phyloP scores from a whole-genome alignment of 148 eudicot species.

The Rhododendron simsii region DNA sequence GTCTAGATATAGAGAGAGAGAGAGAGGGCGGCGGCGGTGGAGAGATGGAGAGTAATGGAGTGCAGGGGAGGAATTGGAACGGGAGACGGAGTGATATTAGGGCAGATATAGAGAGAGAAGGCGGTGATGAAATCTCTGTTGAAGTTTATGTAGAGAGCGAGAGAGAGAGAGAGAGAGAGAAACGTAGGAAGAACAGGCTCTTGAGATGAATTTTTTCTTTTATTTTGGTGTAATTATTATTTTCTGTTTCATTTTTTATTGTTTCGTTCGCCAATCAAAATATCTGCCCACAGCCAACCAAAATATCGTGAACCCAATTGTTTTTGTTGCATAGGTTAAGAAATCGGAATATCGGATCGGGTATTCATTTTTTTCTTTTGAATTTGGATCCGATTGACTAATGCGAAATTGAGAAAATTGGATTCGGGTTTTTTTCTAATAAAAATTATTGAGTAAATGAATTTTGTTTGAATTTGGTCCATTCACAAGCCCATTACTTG shows the following conservation, averaged over 20 bases:
- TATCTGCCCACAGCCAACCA: too few species aligned
- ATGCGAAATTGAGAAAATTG: too few species aligned
- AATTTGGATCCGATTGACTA: too few species aligned
- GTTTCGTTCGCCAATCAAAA: too few species aligned
- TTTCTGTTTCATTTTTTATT: neutral
- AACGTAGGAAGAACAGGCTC: constrained; percentile 10
- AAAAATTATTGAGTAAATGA: too few species aligned
- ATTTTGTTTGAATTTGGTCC: too few species aligned
- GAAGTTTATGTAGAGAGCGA: neutral
- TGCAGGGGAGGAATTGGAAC: neutral
- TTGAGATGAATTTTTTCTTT: constrained; percentile 5
- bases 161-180: neutral
- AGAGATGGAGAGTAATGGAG: neutral
- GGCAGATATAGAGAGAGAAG: constrained; percentile 11
- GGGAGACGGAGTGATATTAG: constrained; percentile 12
- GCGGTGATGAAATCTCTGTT: neutral
- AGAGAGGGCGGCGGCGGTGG: neutral
- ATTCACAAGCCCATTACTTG: too few species aligned
- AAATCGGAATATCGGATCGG: too few species aligned
- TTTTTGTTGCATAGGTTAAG: too few species aligned
- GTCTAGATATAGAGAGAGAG: neutral
- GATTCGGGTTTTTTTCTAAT: too few species aligned
- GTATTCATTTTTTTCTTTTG: too few species aligned
- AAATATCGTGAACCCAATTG: too few species aligned
- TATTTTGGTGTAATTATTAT: neutral